These are phyloP conservation scores for Stachybotrys chartarum DNA, from an alignment of 2,329 filamentous ascomycete species.

Conservation along the genomic window DNA sequence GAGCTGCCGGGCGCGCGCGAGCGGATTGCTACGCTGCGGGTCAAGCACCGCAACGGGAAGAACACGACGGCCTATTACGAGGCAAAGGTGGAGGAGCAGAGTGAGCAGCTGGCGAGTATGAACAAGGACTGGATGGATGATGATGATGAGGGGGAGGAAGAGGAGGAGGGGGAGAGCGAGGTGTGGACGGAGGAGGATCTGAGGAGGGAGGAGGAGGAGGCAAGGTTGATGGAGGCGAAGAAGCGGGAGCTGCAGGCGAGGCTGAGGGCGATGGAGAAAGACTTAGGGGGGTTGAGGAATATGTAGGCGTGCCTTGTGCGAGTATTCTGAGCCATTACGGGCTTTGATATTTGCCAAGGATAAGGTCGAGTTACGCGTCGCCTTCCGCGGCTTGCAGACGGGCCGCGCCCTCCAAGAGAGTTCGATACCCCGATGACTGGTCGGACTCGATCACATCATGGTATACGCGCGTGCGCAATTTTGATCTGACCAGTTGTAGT, in stretches of 20 bases:
- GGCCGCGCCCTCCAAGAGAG: too few species aligned
- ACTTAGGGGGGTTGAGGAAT: constrained; percentile 45
- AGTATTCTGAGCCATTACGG: too few species aligned
- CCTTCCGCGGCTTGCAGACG: too few species aligned
- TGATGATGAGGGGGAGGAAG: constrained; percentile 46
- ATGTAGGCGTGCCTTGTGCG: constrained; percentile 29
- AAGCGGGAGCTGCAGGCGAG: constrained; percentile 49
- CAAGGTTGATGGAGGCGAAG: constrained; percentile 46
- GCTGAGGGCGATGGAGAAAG: constrained; percentile 46
- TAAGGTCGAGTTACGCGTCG: too few species aligned
- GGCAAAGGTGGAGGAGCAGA: constrained; percentile 68
- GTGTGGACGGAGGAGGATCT: constrained; percentile 63
- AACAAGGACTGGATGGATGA: constrained; percentile 55
- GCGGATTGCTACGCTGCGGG: constrained; percentile 64
- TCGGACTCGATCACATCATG: too few species aligned
- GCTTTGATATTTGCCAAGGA: too few species aligned
- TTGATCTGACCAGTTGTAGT: too few species aligned
- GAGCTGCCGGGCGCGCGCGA: constrained; percentile 73
- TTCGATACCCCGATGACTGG: too few species aligned
- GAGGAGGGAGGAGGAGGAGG: constrained; percentile 60
- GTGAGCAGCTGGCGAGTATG: constrained; percentile 64
- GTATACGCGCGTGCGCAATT: too few species aligned
- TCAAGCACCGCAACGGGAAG: constrained; percentile 62
- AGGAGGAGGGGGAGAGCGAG: constrained; percentile 38
- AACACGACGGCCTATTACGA: constrained; percentile 78